A percentile compares a stretch with the other conserved stretches of the same genome.
Conservation (phyloP, 2,329 filamentous ascomycete species). For the Fusarium falciforme region DNA sequence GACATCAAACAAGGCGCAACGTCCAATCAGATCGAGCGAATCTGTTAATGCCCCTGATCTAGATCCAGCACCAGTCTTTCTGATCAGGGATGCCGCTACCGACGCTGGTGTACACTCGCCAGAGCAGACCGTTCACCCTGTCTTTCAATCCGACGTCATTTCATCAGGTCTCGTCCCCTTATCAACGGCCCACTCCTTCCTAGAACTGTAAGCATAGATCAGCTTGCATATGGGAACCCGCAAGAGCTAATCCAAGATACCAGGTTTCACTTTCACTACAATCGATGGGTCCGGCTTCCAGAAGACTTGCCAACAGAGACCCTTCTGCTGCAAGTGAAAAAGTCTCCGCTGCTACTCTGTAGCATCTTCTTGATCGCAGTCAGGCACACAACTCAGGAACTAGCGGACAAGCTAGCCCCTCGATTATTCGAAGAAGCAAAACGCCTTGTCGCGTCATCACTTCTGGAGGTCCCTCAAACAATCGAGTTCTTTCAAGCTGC, state of each 20-base stretch:
- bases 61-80: constrained; percentile 38
- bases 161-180: constrained; percentile 33
- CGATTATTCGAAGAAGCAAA: constrained; percentile 41
- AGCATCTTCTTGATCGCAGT: constrained; percentile 44
- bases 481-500: constrained; percentile 43
- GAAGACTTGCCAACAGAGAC: constrained; percentile 21
- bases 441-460: constrained; percentile 16
- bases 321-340: constrained; percentile 12
- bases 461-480: constrained; percentile 30
- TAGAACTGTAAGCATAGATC: constrained; percentile 31
- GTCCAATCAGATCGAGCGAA: neutral
- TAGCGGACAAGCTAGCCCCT: constrained; percentile 38
- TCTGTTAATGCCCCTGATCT: neutral
- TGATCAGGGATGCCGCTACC: constrained; percentile 44
- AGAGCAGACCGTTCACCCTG: neutral
- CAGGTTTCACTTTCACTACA: constrained; percentile 43
- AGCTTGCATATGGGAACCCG: neutral
- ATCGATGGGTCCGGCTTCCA: constrained; percentile 43
- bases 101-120: constrained; percentile 39
- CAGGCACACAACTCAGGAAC: constrained; percentile 37
- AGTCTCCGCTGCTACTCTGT: constrained; percentile 38
- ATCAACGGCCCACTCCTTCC: constrained; percentile 29
- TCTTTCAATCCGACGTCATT: constrained; percentile 29
- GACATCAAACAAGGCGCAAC: neutral
- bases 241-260: neutral